Conservation (phyloP, 179 eudicot species). For the Beta corolliflora region DNA sequence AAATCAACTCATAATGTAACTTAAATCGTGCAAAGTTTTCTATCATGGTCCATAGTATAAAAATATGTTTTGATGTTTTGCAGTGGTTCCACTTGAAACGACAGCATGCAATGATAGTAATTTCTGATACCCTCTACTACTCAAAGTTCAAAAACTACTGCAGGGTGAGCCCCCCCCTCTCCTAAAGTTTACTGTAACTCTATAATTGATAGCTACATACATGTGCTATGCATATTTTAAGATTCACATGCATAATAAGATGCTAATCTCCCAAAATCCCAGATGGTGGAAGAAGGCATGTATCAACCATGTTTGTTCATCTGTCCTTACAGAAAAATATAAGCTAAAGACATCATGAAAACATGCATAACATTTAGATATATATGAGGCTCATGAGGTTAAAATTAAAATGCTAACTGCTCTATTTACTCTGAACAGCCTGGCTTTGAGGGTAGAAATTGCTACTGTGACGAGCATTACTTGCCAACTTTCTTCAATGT, state of each 20-base stretch:
- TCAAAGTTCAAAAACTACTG: constrained; percentile 75
- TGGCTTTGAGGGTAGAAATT: constrained; percentile 81
- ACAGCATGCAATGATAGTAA: constrained; percentile 74
- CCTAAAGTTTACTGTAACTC: neutral
- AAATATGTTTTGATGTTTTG: constrained; percentile 20
- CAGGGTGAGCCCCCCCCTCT: constrained; percentile 45
- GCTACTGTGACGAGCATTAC: constrained; percentile 96
- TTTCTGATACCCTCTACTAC: constrained; percentile 92
- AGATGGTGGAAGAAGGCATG: neutral
- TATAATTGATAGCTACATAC: neutral
- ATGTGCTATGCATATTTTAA: neutral
- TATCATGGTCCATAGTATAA: neutral
- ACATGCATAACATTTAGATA: neutral
- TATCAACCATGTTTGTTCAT: neutral
- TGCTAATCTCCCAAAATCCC: neutral
- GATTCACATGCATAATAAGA: neutral
- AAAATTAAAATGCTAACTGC: constrained; percentile 16
- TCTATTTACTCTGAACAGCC: constrained; percentile 58
- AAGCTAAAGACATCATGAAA: neutral
- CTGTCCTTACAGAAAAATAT: neutral
- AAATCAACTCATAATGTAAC: neutral
- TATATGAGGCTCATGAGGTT: neutral
- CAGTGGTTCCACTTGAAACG: constrained; percentile 99
- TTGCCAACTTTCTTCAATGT: constrained; percentile 82
- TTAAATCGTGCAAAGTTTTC: neutral